Conservation (phyloP, 495 filamentous ascomycete species). For the Glonium stellatum region DNA sequence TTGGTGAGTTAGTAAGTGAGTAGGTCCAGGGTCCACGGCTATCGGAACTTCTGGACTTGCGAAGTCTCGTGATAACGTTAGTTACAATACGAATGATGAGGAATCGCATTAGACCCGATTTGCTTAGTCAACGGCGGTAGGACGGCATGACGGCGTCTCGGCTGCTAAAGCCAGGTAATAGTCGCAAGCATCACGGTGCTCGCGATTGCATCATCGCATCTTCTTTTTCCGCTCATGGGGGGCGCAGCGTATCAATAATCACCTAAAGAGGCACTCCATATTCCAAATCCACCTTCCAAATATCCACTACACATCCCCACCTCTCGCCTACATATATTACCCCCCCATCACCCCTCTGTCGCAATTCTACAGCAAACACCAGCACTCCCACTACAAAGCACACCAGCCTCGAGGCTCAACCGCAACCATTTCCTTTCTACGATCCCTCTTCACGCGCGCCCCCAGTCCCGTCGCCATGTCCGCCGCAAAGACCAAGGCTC, state of each 20-base stretch:
- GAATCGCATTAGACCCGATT: not conserved
- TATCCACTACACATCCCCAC: not conserved
- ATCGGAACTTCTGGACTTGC: not conserved
- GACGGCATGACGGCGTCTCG: too few species aligned
- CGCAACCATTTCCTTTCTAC: conserved; percentile 55
- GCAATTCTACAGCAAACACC: not conserved
- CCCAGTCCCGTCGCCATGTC: conserved; percentile 63
- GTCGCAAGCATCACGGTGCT: not conserved
- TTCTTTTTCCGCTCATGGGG: not conserved
- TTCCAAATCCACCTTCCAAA: conserved; percentile 7
- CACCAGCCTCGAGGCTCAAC: conserved; percentile 9
- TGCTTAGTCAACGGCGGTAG: not conserved
- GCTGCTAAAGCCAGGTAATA: too few species aligned
- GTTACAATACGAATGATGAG: not conserved
- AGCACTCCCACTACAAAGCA: not conserved
- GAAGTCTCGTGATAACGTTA: not conserved
- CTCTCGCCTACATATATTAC: too few species aligned
- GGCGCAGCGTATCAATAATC: conserved; percentile 8
- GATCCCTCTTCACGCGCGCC: conserved; percentile 63
- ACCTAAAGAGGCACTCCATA: not conserved
- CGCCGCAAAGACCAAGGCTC: conserved; percentile 77
- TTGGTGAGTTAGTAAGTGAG: not conserved
- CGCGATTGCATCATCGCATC: conserved; percentile 9
- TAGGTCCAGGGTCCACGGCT: not conserved
- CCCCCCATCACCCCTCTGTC: not conserved